Evolutionary conservation across 768 basidiomycete genomes (phyloP), one percentile per base, ranked within the genome.

Genomic region (Termitomyces sp.): DNA sequence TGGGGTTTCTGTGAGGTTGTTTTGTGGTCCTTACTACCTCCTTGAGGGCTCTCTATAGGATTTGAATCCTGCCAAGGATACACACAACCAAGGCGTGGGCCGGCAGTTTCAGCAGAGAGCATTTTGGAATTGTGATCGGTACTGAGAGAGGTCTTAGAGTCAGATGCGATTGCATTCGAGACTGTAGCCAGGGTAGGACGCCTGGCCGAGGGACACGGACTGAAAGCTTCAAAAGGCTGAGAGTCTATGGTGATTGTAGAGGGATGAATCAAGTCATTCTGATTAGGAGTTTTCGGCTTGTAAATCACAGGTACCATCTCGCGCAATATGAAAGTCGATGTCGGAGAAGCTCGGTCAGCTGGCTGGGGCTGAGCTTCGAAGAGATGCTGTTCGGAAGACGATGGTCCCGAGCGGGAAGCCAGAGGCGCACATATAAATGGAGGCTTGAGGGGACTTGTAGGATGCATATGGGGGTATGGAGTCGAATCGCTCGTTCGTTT

Each of bases 271-370:
- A 9, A 46, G 2, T 47, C 56, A 42, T 50, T 51, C 17, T n/a
- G 12, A 5, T 38, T 15, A 5, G 51, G 10, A 25, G 15, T 34
- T 29, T 56, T 55, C 29, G 61, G 59, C 12, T 59, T 56, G 43
- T 64, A 63, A 8, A 60, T 40, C 34, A 56, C 43, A 52, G 62
- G 57, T 9, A 61, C 64, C 52, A 65, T 61, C 3, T 61, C 63
- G 31, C 50, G 66, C 60, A 63, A 66, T 66, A 62, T 65, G 60
- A 61, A 53, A 4, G 50, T 61, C 17, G 65, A 56, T 6, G 45
- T 42, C 9, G 60, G 49, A 31, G 62, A 61, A 14, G 37, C 53
- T 14, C 34, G 15, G 10, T 61, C 52, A 17, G 40, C 51, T 12
- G 45, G 42, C 32, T 62, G 51, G 43, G 59, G 32, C 6, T 56